Percentiles rank a stretch among this genome's conserved stretches.
Conservation (phyloP, 371 early-diverging fungal species). For the Actinomortierella ambigua region DNA sequence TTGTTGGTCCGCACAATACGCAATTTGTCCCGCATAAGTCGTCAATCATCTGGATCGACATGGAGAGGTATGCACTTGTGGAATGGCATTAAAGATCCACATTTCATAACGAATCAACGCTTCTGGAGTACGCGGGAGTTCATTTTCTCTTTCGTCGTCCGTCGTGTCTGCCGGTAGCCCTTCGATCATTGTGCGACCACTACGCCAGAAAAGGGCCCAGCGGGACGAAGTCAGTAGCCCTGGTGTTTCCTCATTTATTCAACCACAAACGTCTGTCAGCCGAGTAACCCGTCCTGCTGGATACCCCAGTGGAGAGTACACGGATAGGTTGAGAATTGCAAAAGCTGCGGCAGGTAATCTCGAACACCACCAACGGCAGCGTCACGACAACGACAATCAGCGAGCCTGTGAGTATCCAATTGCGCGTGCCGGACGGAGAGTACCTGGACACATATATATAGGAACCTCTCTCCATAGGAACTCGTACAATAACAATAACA, state of each 20-base stretch:
- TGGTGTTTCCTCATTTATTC: conserved; percentile 11
- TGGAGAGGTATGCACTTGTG: neutral
- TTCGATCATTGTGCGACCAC: conserved; percentile 12
- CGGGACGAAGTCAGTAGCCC: conserved; percentile 11
- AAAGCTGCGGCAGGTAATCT: conserved; percentile 3
- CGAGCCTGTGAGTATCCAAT: conserved; percentile 6
- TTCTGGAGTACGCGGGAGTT: too few relatives aligned
- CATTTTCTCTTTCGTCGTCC: conserved; percentile 17
- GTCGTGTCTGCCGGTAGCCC: conserved; percentile 17
- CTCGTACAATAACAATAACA: too few relatives aligned
- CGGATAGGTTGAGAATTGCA: neutral
- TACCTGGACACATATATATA: too few relatives aligned
- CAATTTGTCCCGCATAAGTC: conserved; percentile 8
- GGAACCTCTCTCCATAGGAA: too few relatives aligned
- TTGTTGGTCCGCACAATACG: conserved; percentile 15
- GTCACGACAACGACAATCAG: conserved; percentile 3
- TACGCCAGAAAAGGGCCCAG: conserved; percentile 9
- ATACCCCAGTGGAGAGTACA: neutral
- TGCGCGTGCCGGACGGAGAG: conserved; percentile 7
- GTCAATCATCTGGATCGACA: conserved; percentile 10
- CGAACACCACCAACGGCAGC: neutral
- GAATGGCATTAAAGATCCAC: conserved; percentile 5
- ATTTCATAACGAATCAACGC: conserved; percentile 17
- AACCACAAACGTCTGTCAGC: conserved; percentile 7
- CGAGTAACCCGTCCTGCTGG: neutral